phyloP scores from a whole-genome alignment of 768 basidiomycete genomes.

The Xerocomellus intermedius region DNA sequence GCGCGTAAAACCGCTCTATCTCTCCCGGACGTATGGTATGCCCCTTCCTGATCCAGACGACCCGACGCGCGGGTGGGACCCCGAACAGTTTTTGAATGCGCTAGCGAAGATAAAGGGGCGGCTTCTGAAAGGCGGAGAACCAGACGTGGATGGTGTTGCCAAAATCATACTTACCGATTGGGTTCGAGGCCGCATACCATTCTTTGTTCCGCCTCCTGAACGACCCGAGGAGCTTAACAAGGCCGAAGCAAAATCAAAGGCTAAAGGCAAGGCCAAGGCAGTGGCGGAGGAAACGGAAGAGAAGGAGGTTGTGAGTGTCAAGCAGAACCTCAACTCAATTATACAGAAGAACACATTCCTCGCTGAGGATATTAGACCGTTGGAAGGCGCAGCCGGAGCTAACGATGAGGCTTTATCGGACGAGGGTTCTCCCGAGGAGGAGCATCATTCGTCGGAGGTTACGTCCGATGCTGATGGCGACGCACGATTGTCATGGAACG shows the following conservation, averaged over 20 bases:
- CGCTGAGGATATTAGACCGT: slow-evolving; percentile 72
- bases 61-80: slow-evolving; percentile 54
- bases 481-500: slow-evolving; percentile 76
- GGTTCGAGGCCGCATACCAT: slow-evolving; percentile 97
- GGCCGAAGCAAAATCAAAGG: slow-evolving; percentile 47
- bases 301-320: slow-evolving; percentile 58
- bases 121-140: slow-evolving; percentile 90
- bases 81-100: slow-evolving; percentile 78
- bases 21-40: slow-evolving; percentile 80
- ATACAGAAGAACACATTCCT: slow-evolving; percentile 88
- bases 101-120: slow-evolving; percentile 91
- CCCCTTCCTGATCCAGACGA: slow-evolving; percentile 59
- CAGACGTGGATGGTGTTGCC: slow-evolving; percentile 87
- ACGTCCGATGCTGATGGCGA: slow-evolving; percentile 33
- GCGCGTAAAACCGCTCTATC: slow-evolving; percentile 91
- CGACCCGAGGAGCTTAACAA: slow-evolving; percentile 67
- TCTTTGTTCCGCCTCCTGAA: slow-evolving; percentile 91
- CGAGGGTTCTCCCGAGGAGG: slow-evolving; percentile 42
- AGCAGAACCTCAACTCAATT: slow-evolving; percentile 83
- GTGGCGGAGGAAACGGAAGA: slow-evolving; percentile 30
- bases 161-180: slow-evolving; percentile 96
- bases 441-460: slow-evolving; percentile 37
- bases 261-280: slow-evolving; percentile 52
- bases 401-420: slow-evolving; percentile 31
- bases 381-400: slow-evolving; percentile 50